Evolutionary conservation across 2,329 filamentous ascomycete species (phyloP).

Genomic region (Talaromyces sp.): DNA sequence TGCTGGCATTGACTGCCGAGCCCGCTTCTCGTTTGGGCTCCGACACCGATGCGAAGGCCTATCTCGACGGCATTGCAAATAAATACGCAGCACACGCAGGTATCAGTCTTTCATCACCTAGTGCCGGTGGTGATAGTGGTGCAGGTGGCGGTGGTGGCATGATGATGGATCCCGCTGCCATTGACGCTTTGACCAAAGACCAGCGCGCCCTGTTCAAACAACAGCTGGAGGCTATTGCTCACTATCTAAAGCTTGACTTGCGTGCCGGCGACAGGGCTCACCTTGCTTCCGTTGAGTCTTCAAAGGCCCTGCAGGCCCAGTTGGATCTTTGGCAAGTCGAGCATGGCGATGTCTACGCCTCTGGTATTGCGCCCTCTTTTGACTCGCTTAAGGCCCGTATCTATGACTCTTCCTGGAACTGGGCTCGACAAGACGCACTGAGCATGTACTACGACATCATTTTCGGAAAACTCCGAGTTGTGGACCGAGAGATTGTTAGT

Average conservation of each 20-base stretch:
- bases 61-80: conserved; percentile 81
- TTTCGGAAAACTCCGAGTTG: conserved; percentile 85
- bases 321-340: conserved; percentile 92
- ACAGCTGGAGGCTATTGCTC: conserved; percentile 88
- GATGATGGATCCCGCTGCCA: conserved; percentile 99
- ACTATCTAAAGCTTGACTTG: conserved; percentile 96
- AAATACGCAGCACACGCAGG: conserved; percentile 85
- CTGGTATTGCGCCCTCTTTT: conserved; percentile 92
- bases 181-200: conserved; percentile 96
- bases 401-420: conserved; percentile 99
- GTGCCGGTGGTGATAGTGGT: conserved; percentile 67
- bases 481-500: conserved; percentile 97
- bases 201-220: conserved; percentile 96
- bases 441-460: conserved; percentile 99
- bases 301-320: conserved; percentile 84
- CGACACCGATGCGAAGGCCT: conserved; percentile 86
- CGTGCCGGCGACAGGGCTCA: conserved; percentile 94
- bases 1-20: conserved; percentile 90
- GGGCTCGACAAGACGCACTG: conserved; percentile 94
- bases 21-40: conserved; percentile 82
- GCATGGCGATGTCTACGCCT: conserved; percentile 93
- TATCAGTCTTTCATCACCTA: conserved; percentile 73
- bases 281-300: conserved; percentile 77
- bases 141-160: conserved; percentile 69
- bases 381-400: conserved; percentile 89